A percentile compares a stretch with the other conserved stretches of the same genome.
Conservation (phyloP, 176 grass and related monocot species). For the Carex scoparia region DNA sequence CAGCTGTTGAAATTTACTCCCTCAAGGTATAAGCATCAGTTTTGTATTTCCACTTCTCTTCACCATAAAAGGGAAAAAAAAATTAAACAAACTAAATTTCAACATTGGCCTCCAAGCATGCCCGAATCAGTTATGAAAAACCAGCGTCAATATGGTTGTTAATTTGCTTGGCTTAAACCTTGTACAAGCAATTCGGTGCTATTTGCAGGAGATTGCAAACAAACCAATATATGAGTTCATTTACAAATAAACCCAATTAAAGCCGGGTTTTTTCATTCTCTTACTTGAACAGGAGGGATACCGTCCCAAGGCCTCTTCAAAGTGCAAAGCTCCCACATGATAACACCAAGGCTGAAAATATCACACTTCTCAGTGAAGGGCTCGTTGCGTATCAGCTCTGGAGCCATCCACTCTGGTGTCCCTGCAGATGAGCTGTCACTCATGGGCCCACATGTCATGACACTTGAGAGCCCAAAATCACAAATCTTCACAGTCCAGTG, state of each 20-base stretch:
- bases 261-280: background rate
- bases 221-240: background rate
- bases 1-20: background rate
- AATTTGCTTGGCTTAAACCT: background rate
- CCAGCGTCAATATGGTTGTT: background rate
- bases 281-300: slow-evolving; percentile 85
- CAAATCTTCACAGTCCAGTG: slow-evolving; percentile 97
- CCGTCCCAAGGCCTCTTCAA: slow-evolving; percentile 93
- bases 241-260: background rate
- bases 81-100: background rate
- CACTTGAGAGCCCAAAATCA: slow-evolving; percentile 91
- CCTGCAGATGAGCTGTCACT: slow-evolving; percentile 88
- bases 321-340: slow-evolving; percentile 99
- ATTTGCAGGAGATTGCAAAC: background rate
- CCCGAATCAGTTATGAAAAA: background rate
- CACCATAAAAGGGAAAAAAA: background rate
- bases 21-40: background rate
- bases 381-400: slow-evolving; percentile 91
- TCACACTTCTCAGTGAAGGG: slow-evolving; percentile 98
- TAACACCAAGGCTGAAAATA: slow-evolving; percentile 96
- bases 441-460: slow-evolving; percentile 59
- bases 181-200: background rate
- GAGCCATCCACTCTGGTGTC: slow-evolving; percentile 99
- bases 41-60: slow-evolving; percentile 8
- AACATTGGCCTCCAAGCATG: background rate